Percentiles rank a stretch among this genome's conserved stretches.
Conservation (phyloP, 2,329 filamentous ascomycete genomes). For the Atkinsonella hypoxylon region DNA sequence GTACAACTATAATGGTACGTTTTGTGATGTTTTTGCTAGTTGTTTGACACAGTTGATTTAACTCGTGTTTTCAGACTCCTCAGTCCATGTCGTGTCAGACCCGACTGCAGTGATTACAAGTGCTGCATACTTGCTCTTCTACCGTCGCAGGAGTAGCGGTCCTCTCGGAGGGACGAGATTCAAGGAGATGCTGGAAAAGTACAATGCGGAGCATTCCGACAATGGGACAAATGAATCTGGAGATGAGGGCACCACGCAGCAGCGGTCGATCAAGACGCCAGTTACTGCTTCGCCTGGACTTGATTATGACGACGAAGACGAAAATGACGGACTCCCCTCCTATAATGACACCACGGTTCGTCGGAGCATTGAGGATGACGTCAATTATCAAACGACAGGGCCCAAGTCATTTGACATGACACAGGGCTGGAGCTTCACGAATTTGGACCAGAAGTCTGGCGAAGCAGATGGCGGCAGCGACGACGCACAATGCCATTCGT, state of each 20-base stretch:
- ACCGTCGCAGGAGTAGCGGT: constrained; percentile 66
- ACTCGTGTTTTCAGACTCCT: constrained; percentile 48
- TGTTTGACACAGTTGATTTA: neutral
- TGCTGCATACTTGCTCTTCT: constrained; percentile 89
- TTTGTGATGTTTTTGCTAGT: neutral
- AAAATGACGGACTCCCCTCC: constrained; percentile 20
- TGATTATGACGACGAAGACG: constrained; percentile 15
- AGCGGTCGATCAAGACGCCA: constrained; percentile 34
- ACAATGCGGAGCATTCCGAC: constrained; percentile 34
- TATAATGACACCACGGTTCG: constrained; percentile 24
- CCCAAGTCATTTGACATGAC: constrained; percentile 21
- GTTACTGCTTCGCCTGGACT: constrained; percentile 15
- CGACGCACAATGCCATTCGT: constrained; percentile 30
- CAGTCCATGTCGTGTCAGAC: constrained; percentile 50
- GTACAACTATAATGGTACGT: constrained; percentile 93
- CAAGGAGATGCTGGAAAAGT: constrained; percentile 55
- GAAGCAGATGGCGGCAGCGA: constrained; percentile 30
- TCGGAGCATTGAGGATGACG: constrained; percentile 33
- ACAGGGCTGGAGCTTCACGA: constrained; percentile 36
- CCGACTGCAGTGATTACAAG: constrained; percentile 54
- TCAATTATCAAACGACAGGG: constrained; percentile 18
- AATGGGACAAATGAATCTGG: constrained; percentile 44
- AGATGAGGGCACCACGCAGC: constrained; percentile 50
- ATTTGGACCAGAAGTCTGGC: constrained; percentile 20
- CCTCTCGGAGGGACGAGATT: constrained; percentile 74